A percentile compares a stretch with the other conserved stretches of the same genome.
Evolutionary conservation across 768 basidiomycete genomes (phyloP).

Genomic region (Pilatotrama ljubarskyi): DNA sequence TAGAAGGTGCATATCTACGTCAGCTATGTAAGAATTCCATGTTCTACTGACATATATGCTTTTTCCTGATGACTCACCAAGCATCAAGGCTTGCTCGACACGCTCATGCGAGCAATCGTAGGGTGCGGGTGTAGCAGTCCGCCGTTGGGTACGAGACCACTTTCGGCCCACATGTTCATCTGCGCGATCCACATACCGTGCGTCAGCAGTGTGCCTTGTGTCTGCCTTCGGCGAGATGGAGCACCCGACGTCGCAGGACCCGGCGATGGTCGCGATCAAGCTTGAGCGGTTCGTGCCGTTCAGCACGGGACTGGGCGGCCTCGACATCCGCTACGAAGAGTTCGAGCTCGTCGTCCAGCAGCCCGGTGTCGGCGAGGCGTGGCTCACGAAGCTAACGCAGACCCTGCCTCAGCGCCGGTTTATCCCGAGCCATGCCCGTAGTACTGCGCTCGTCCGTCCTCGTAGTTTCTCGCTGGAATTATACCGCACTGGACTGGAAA

Average conservation of each 20-base stretch:
- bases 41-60: too few species aligned
- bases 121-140: too few species aligned
- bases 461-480: slow-evolving; percentile 35
- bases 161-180: too few species aligned
- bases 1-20: too few species aligned
- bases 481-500: neutral
- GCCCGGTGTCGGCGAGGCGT: slow-evolving; percentile 50
- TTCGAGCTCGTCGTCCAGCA: slow-evolving; percentile 63
- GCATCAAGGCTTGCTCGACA: too few species aligned
- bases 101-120: too few species aligned
- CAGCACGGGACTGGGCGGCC: slow-evolving; percentile 48
- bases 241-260: slow-evolving; percentile 38
- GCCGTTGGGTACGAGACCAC: too few species aligned
- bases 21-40: too few species aligned
- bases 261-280: slow-evolving; percentile 42
- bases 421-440: slow-evolving; percentile 26
- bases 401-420: slow-evolving; percentile 37
- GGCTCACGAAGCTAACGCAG: slow-evolving; percentile 39
- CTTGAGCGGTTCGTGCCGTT: slow-evolving; percentile 51
- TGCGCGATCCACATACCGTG: too few species aligned
- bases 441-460: slow-evolving; percentile 29
- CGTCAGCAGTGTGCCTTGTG: slow-evolving; percentile 57
- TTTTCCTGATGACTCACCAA: too few species aligned
- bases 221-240: slow-evolving; percentile 52
- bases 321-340: slow-evolving; percentile 56